phyloP scores from a whole-genome alignment of 441 rosid genomes.

The Adansonia rubrostipa region DNA sequence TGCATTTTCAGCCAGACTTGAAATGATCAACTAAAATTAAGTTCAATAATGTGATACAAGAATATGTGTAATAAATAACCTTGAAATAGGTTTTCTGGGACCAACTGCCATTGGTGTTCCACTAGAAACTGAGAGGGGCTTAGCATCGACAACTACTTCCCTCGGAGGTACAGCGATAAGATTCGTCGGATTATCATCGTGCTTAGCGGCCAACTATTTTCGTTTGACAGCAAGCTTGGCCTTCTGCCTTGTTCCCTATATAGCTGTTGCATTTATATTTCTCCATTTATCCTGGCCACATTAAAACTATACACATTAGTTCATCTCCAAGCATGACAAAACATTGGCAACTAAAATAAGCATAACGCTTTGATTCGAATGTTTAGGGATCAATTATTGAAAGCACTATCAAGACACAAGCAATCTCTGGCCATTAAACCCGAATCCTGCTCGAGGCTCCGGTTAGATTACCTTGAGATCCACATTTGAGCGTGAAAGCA shows the following conservation, averaged over 20 bases:
- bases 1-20: slow-evolving; percentile 1
- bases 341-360: slow-evolving; percentile 5
- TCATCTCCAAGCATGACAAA: background rate
- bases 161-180: slow-evolving; percentile 35
- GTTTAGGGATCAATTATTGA: background rate
- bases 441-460: background rate
- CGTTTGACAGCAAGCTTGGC: slow-evolving; percentile 60
- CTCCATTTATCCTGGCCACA: slow-evolving; percentile 70
- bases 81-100: slow-evolving; percentile 55
- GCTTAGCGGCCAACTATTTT: slow-evolving; percentile 37
- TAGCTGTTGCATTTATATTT: slow-evolving; percentile 61
- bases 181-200: slow-evolving; percentile 38
- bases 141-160: slow-evolving; percentile 44
- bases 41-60: slow-evolving; percentile 16
- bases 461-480: slow-evolving; percentile 66
- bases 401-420: background rate
- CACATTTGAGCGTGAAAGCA: slow-evolving; percentile 69
- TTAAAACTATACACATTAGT: slow-evolving; percentile 26
- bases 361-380: background rate
- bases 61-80: slow-evolving; percentile 44
- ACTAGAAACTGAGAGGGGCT: slow-evolving; percentile 43
- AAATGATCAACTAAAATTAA: slow-evolving; percentile 4
- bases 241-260: slow-evolving; percentile 71
- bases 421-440: background rate
- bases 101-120: slow-evolving; percentile 45